phyloP scores from a whole-genome alignment of 805 yeast genomes.

The Diddensiella transvaalensis region DNA sequence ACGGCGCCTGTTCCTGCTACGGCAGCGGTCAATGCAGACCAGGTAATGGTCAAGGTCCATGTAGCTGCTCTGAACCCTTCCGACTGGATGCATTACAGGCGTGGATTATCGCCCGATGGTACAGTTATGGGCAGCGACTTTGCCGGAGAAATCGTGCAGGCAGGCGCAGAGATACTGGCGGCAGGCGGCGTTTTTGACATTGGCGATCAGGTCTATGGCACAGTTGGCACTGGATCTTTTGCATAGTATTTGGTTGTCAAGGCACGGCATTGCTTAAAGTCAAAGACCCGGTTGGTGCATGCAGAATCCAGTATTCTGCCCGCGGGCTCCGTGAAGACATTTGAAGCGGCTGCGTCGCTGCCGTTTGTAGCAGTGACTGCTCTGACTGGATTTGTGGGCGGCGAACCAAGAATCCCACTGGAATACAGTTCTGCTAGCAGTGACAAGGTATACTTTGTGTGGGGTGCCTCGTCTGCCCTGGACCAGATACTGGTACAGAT shows the following conservation, averaged over 20 bases:
- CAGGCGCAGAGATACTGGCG: conserved; percentile 42
- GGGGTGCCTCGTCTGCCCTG: conserved; percentile 59
- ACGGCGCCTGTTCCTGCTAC: conserved; percentile 36
- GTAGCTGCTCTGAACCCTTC: conserved; percentile 66
- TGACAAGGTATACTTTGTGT: conserved; percentile 25
- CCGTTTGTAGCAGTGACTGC: conserved; percentile 54
- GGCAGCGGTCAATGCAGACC: conserved; percentile 28
- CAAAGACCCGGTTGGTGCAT: conserved; percentile 23
- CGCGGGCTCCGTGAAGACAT: conserved; percentile 43
- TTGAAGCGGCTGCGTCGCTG: conserved; percentile 62
- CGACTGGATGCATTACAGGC: conserved; percentile 60
- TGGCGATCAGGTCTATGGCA: conserved; percentile 50
- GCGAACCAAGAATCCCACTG: conserved; percentile 29
- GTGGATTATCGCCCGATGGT: conserved; percentile 43
- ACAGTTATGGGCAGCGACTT: conserved; percentile 57
- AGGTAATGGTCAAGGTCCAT: conserved; percentile 47
- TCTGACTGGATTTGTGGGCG: conserved; percentile 38
- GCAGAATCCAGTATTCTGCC: conserved; percentile 30
- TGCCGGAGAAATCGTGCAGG: conserved; percentile 52
- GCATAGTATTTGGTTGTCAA: conserved; percentile 48
- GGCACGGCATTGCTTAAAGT: conserved; percentile 35
- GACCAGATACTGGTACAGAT: conserved; percentile 59
- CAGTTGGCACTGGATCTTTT: conserved; percentile 53
- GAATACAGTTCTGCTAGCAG: conserved; percentile 24
- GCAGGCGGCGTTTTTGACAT: conserved; percentile 57